A percentile compares a stretch with the other conserved stretches of the same genome.
phyloP scores from a whole-genome alignment of 176 grass and related monocot species.

The Eleusine indica region DNA sequence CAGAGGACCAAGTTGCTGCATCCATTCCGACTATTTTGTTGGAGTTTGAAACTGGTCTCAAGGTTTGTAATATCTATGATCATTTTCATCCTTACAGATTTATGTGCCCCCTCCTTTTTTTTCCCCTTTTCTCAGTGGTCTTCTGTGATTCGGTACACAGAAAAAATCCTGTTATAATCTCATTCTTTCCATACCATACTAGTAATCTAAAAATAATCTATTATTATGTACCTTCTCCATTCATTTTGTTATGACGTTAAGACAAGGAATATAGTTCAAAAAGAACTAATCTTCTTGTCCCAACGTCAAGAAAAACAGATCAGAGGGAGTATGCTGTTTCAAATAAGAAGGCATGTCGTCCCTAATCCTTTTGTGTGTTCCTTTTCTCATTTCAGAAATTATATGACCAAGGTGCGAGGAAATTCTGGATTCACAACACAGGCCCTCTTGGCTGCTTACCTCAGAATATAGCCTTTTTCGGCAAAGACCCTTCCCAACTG shows the following conservation, averaged over 20 bases:
- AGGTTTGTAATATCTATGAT: slow-evolving; percentile 56
- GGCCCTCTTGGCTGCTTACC: slow-evolving; percentile 94
- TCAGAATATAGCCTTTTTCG: slow-evolving; percentile 83
- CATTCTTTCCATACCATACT: not conserved
- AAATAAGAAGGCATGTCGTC: not conserved
- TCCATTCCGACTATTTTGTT: slow-evolving; percentile 84
- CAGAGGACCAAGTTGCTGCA: slow-evolving; percentile 89
- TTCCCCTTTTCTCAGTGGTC: not conserved
- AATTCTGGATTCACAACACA: slow-evolving; percentile 99
- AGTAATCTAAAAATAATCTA: not conserved
- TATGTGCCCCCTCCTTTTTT: not conserved
- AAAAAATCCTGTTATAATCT: not conserved
- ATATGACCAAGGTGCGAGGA: slow-evolving; percentile 90
- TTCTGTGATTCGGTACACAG: slow-evolving; percentile 7
- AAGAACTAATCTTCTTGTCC: too few species aligned
- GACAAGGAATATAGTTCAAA: too few species aligned
- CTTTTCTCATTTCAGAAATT: slow-evolving; percentile 65
- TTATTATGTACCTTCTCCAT: too few species aligned
- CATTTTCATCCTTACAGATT: slow-evolving; percentile 13
- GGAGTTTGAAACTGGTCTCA: slow-evolving; percentile 90
- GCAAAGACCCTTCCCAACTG: slow-evolving; percentile 80
- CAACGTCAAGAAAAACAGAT: too few species aligned
- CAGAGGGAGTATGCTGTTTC: not conserved
- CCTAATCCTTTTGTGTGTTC: not conserved
- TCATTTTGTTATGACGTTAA: too few species aligned